These are phyloP conservation scores for Haberlea rhodopensis DNA, from an alignment of 257 asterid genomes.

Conservation along the genomic window DNA sequence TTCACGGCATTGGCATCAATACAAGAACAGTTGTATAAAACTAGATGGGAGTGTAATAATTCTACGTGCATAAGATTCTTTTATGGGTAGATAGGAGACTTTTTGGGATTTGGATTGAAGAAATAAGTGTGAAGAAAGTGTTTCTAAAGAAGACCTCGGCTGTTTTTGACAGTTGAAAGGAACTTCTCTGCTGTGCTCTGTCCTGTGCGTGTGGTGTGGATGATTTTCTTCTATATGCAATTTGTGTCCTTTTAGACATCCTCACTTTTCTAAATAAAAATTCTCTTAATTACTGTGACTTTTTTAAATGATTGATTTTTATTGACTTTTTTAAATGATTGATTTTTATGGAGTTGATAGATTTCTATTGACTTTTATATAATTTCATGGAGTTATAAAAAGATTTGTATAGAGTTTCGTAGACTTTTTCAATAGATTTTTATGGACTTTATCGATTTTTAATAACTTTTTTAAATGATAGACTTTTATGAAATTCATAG, in stretches of 20 bases:
- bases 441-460: too few species aligned
- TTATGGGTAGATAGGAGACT: slow-evolving; percentile 3
- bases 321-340: too few species aligned
- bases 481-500: too few species aligned
- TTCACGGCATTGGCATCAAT: slow-evolving; percentile 23
- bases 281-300: not conserved
- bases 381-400: too few species aligned
- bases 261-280: not conserved
- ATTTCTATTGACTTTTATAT: too few species aligned
- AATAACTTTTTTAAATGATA: too few species aligned
- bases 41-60: not conserved
- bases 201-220: slow-evolving; percentile 6
- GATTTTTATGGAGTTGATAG: too few species aligned
- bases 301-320: too few species aligned
- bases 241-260: not conserved
- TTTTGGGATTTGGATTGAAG: slow-evolving; percentile 29
- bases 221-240: slow-evolving; percentile 24
- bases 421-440: too few species aligned
- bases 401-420: too few species aligned
- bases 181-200: slow-evolving; percentile 25
- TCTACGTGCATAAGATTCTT: slow-evolving; percentile 26
- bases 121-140: slow-evolving; percentile 23
- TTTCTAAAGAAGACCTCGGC: slow-evolving; percentile 23
- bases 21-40: slow-evolving; percentile 13
- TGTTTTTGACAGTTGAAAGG: slow-evolving; percentile 34